Evolutionary conservation across 164 flowering plant genomes (phyloP).

Genomic region (Litsea cubeba): DNA sequence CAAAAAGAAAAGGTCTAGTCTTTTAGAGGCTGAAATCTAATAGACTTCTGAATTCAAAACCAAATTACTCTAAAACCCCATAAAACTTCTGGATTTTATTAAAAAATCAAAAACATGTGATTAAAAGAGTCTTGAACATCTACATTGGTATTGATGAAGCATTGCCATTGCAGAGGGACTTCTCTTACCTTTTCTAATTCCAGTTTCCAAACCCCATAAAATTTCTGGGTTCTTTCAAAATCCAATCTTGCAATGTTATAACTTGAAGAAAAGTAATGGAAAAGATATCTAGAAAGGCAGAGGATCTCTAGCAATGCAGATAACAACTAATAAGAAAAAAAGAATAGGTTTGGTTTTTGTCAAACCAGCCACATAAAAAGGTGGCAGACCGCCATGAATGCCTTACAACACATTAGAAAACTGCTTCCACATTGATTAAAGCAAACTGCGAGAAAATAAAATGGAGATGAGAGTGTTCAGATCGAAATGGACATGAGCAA

Average conservation of each 20-base stretch:
- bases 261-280: not conserved
- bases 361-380: not conserved
- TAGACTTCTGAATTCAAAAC: not conserved
- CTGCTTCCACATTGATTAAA: not conserved
- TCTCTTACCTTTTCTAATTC: not conserved
- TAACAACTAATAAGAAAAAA: not conserved
- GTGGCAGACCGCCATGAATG: not conserved
- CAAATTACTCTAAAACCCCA: not conserved
- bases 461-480: not conserved
- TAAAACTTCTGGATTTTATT: not conserved
- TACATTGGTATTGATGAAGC: too few species aligned
- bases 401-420: not conserved
- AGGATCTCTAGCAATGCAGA: not conserved
- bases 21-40: not conserved
- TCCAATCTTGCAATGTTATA: conserved; percentile 3
- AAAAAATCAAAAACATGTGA: not conserved
- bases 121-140: not conserved
- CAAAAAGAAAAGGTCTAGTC: not conserved
- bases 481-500: not conserved
- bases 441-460: not conserved
- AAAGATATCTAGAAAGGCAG: not conserved
- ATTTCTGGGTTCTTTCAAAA: conserved; percentile 16
- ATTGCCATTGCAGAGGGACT: not conserved
- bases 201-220: not conserved
- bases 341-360: not conserved